Percentiles rank a stretch among this genome's conserved stretches.
phyloP scores from a whole-genome alignment of 129 eudicot genomes.

The Deinandra increscens region DNA sequence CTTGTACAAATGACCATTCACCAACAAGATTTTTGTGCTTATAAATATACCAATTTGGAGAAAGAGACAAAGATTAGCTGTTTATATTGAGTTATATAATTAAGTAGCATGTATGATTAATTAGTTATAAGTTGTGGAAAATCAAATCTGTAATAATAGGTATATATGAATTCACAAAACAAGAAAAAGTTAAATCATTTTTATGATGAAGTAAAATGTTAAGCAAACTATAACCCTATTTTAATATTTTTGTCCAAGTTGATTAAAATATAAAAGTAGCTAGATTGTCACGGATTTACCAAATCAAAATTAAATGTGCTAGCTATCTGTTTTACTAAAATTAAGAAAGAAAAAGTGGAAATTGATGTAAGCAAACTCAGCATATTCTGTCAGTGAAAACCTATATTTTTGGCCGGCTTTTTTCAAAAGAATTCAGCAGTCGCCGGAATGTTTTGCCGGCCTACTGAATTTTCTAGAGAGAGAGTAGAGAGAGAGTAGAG shows the following conservation, averaged over 20 bases:
- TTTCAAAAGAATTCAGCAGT: conserved; percentile 15
- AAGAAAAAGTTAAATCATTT: not conserved
- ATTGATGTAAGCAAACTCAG: conserved; percentile 28
- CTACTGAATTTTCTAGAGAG: conserved; percentile 4
- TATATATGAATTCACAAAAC: not conserved
- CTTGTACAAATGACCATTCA: conserved; percentile 10
- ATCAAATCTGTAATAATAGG: conserved; percentile 10
- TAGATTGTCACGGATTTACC: conserved; percentile 34
- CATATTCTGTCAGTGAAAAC: conserved; percentile 34
- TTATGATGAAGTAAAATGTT: conserved; percentile 4
- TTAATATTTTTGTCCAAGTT: conserved; percentile 16
- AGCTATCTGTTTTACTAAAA: not conserved
- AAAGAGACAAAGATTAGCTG: conserved; percentile 17
- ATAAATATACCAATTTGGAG: not conserved
- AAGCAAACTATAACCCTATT: conserved; percentile 25
- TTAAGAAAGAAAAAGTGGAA: not conserved
- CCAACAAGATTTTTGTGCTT: conserved; percentile 15
- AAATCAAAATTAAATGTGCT: conserved; percentile 25
- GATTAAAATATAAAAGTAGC: conserved; percentile 25
- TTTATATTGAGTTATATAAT: not conserved
- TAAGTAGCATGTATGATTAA: conserved; percentile 7
- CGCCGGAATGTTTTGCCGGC: conserved; percentile 41
- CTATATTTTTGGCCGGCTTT: conserved; percentile 35
- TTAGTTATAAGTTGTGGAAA: conserved; percentile 8
- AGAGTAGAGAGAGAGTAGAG: conserved; percentile 10